These are phyloP conservation scores for Taphrina flavorubra DNA, from an alignment of 1,139 yeast species.

Conservation along the genomic window DNA sequence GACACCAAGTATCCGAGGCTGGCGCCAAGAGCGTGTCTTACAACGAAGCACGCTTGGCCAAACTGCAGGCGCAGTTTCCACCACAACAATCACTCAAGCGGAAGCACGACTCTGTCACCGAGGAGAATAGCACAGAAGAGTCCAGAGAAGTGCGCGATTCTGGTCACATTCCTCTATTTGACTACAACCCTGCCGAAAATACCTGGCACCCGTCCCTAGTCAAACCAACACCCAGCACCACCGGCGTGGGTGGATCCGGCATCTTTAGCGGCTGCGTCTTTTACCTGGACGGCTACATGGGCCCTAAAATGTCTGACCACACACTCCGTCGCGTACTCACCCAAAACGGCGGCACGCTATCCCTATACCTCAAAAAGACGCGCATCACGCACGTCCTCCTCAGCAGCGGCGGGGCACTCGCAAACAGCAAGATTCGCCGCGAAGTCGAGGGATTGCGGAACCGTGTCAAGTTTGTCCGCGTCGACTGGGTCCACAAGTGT, in stretches of 20 bases:
- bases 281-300: conserved; percentile 39
- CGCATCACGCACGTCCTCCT: conserved; percentile 36
- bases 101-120: background rate
- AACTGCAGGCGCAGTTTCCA: conserved; percentile 29
- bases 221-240: background rate
- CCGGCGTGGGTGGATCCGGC: conserved; percentile 6
- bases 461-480: conserved; percentile 31
- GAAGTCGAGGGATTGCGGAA: conserved; percentile 31
- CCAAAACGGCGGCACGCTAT: conserved; percentile 27
- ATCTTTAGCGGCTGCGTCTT: conserved; percentile 35
- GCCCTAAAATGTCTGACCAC: conserved; percentile 31
- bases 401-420: conserved; percentile 24
- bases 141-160: conserved; percentile 1
- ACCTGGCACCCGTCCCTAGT: conserved; percentile 21
- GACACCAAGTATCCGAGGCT: conserved; percentile 35
- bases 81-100: conserved; percentile 14
- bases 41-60: conserved; percentile 36
- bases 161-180: conserved; percentile 25
- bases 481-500: conserved; percentile 36
- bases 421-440: conserved; percentile 26
- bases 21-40: conserved; percentile 32
- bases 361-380: conserved; percentile 22
- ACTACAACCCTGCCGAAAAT: conserved; percentile 14
- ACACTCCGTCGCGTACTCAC: conserved; percentile 24
- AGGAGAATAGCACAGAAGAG: background rate